These are phyloP conservation scores for Nicotiana knightiana DNA, from an alignment of 257 asterid genomes.

Conservation along the genomic window DNA sequence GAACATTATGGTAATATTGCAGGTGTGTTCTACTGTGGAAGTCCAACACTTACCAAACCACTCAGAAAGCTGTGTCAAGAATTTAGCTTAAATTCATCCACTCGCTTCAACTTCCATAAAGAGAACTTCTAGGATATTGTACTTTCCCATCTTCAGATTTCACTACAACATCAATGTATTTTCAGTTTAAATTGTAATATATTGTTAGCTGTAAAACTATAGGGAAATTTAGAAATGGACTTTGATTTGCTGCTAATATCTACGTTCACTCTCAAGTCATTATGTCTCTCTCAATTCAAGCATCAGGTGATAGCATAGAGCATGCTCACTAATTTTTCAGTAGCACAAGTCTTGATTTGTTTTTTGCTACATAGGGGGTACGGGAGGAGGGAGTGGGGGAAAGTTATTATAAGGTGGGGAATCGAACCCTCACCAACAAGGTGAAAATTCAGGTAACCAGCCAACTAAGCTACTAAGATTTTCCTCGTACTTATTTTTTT, in stretches of 20 bases:
- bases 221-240: neutral
- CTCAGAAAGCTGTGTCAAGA: conserved; percentile 61
- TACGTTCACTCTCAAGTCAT: neutral
- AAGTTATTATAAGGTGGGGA: no score
- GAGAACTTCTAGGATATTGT: conserved; percentile 61
- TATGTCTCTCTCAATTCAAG: neutral
- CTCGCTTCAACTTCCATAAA: conserved; percentile 83
- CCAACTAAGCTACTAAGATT: no score
- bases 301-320: neutral
- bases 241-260: neutral
- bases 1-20: conserved; percentile 15
- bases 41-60: conserved; percentile 50
- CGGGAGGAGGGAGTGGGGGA: no score
- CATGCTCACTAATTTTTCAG: neutral
- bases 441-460: neutral
- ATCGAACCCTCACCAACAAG: no score
- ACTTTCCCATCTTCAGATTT: neutral
- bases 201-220: neutral
- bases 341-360: neutral
- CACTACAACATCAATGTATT: neutral
- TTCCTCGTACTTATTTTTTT: neutral
- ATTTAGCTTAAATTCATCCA: conserved; percentile 56
- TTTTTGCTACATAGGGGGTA: no score
- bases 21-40: conserved; percentile 95
- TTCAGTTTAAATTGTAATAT: neutral